Percentiles rank a stretch among this genome's conserved stretches.
Evolutionary conservation across 139 green algal genomes (phyloP).

Genomic region (Micractinium sp.): DNA sequence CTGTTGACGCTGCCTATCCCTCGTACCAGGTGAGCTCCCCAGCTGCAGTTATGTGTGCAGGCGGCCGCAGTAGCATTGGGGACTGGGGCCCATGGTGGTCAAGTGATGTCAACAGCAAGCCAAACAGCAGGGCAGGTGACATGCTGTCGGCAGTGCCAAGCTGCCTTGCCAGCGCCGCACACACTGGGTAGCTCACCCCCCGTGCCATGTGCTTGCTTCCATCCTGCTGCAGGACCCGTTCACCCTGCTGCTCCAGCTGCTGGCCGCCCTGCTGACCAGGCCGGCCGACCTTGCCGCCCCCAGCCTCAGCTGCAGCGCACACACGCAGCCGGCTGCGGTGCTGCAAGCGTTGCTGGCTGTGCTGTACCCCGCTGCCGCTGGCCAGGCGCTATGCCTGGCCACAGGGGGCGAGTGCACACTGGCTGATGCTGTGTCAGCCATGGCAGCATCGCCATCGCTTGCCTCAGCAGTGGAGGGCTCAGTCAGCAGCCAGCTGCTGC

Average conservation of each 20-base stretch:
- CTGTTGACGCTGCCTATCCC: background rate
- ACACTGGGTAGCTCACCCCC: background rate
- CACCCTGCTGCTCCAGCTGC: slow-evolving; percentile 1
- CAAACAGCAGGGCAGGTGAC: background rate
- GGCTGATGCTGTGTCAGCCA: background rate
- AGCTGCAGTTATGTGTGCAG: background rate
- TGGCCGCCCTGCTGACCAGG: background rate
- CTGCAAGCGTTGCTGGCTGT: background rate
- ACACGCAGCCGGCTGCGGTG: slow-evolving; percentile 8
- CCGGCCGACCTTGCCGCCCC: background rate
- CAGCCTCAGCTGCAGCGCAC: background rate
- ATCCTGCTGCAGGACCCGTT: slow-evolving; percentile 2
- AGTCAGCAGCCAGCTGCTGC: background rate
- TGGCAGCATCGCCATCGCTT: background rate
- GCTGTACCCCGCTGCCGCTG: background rate
- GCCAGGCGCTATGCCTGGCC: background rate
- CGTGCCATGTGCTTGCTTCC: background rate
- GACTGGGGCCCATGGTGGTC: too few species aligned
- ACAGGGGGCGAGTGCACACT: background rate
- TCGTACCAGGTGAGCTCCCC: background rate
- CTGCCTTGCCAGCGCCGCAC: background rate
- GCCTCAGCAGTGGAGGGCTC: background rate
- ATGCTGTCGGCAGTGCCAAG: background rate
- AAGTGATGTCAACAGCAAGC: too few species aligned
- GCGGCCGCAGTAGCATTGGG: too few species aligned